These are phyloP conservation scores for Hypomontagnella monticulosa DNA, from an alignment of 495 filamentous ascomycete species.

Conservation along the genomic window DNA sequence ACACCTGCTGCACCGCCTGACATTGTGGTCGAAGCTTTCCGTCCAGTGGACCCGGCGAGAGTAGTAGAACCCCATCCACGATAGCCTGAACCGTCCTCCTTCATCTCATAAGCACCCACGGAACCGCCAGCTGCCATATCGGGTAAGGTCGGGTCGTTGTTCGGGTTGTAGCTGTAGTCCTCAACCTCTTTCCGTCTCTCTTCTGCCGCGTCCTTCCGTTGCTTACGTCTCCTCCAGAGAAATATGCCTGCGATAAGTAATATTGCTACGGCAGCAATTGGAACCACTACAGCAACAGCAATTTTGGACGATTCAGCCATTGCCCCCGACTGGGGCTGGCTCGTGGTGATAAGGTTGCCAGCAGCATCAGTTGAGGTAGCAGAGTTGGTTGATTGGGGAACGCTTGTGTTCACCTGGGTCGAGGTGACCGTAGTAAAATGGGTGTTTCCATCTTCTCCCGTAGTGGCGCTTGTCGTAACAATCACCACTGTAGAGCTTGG, in stretches of 20 bases:
- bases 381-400: slow-evolving; percentile 24
- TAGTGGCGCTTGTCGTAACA: slow-evolving; percentile 41
- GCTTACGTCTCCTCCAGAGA: slow-evolving; percentile 87
- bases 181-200: slow-evolving; percentile 92
- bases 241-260: slow-evolving; percentile 79
- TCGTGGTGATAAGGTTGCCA: slow-evolving; percentile 46
- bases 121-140: slow-evolving; percentile 61
- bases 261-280: slow-evolving; percentile 86
- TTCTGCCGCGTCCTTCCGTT: slow-evolving; percentile 84
- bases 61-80: slow-evolving; percentile 93
- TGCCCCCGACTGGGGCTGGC: slow-evolving; percentile 47
- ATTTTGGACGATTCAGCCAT: slow-evolving; percentile 74
- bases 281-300: slow-evolving; percentile 92
- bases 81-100: slow-evolving; percentile 79
- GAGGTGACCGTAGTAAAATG: slow-evolving; percentile 40
- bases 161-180: slow-evolving; percentile 96
- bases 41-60: slow-evolving; percentile 70
- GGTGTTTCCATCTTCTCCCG: slow-evolving; percentile 33
- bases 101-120: slow-evolving; percentile 71
- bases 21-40: slow-evolving; percentile 88
- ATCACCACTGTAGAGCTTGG: slow-evolving; percentile 31
- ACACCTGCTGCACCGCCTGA: slow-evolving; percentile 73
- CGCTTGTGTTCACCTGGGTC: slow-evolving; percentile 28
- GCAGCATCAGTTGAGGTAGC: slow-evolving; percentile 41
- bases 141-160: slow-evolving; percentile 86